Percentiles rank a stretch among this genome's conserved stretches.
Evolutionary conservation across 2,329 filamentous ascomycete species (phyloP).

Genomic region (Huntiella savannae): DNA sequence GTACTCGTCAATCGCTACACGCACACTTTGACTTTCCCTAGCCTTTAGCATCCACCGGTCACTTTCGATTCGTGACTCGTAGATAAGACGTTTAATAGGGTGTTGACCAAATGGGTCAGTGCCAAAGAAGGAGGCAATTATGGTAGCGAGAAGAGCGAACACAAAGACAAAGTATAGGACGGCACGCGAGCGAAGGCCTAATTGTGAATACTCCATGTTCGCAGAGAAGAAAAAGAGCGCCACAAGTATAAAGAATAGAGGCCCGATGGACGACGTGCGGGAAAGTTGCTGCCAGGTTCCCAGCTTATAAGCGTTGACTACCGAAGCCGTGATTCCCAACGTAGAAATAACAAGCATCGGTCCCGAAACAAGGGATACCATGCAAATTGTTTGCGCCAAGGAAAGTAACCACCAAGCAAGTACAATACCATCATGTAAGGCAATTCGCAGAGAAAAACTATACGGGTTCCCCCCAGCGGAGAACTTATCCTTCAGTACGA

Average conservation of each 20-base stretch:
- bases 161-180: constrained; percentile 18
- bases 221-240: constrained; percentile 5
- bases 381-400: constrained; percentile 26
- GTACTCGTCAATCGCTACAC: constrained; percentile 29
- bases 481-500: constrained; percentile 6
- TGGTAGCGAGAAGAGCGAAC: constrained; percentile 20
- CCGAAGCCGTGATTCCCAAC: constrained; percentile 6
- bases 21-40: constrained; percentile 27
- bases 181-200: constrained; percentile 6
- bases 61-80: constrained; percentile 26
- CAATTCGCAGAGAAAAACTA: background rate
- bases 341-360: constrained; percentile 5
- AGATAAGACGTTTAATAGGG: constrained; percentile 30
- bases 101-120: constrained; percentile 18
- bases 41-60: constrained; percentile 31
- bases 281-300: constrained; percentile 14
- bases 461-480: constrained; percentile 2
- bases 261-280: constrained; percentile 12
- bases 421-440: constrained; percentile 26
- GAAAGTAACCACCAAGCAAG: constrained; percentile 27
- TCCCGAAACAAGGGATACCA: constrained; percentile 18
- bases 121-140: constrained; percentile 13
- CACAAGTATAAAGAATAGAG: constrained; percentile 17
- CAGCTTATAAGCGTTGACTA: constrained; percentile 9
- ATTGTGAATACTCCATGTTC: constrained; percentile 4